These are phyloP conservation scores for Colletotrichum higginsianum DNA, from an alignment of 2,329 filamentous ascomycete genomes.

Conservation along the genomic window DNA sequence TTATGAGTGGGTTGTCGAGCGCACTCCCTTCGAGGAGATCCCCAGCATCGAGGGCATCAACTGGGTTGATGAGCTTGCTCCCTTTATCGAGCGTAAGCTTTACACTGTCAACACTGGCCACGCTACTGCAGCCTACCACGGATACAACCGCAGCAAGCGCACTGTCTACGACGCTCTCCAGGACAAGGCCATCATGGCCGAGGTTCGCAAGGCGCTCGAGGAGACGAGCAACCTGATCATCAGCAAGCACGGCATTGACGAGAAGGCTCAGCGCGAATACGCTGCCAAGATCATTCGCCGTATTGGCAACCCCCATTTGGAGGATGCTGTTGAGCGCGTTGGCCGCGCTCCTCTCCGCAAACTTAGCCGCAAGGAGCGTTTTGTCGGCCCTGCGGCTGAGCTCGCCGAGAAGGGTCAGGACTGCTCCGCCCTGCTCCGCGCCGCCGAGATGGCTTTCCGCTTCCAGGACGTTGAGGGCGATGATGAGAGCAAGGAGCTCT, in stretches of 20 bases:
- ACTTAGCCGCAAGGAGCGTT: conserved; percentile 93
- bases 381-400: conserved; percentile 92
- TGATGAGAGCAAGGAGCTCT: conserved; percentile 88
- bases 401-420: conserved; percentile 85
- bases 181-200: conserved; percentile 83
- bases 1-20: conserved; percentile 98
- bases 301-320: conserved; percentile 93
- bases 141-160: conserved; percentile 86
- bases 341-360: conserved; percentile 95
- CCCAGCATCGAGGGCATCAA: conserved; percentile 90
- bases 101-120: conserved; percentile 99
- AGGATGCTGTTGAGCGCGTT: conserved; percentile 95
- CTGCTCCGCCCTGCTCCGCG: conserved; percentile 81
- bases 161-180: conserved; percentile 92
- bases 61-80: conserved; percentile 91
- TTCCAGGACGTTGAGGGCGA: conserved; percentile 97
- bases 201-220: conserved; percentile 83
- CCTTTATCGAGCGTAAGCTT: conserved; percentile 99
- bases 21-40: conserved; percentile 82
- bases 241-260: conserved; percentile 85
- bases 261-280: conserved; percentile 85
- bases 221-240: conserved; percentile 92
- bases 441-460: conserved; percentile 91
- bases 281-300: conserved; percentile 92
- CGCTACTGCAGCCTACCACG: conserved; percentile 96